phyloP scores from a whole-genome alignment of 805 yeast genomes.

The Torulaspora franciscae region DNA sequence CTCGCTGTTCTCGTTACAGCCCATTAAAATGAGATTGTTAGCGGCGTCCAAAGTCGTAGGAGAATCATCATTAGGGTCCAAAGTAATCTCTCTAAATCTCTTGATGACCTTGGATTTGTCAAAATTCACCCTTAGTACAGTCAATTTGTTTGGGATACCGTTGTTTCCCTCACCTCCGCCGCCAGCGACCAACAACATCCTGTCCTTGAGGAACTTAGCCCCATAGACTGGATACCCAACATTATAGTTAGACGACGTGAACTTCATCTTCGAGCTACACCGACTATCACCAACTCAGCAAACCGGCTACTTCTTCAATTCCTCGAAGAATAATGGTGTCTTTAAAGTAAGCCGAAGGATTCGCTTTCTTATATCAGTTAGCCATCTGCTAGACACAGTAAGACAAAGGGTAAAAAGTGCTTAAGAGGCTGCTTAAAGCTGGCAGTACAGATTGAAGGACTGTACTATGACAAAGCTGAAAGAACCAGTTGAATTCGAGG shows the following conservation, averaged over 20 bases:
- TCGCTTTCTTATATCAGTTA: neutral
- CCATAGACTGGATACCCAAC: slow-evolving; percentile 78
- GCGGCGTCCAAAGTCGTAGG: slow-evolving; percentile 72
- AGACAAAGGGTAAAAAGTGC: neutral
- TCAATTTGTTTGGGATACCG: slow-evolving; percentile 80
- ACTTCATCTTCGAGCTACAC: slow-evolving; percentile 21
- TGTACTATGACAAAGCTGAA: slow-evolving; percentile 3
- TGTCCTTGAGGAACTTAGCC: slow-evolving; percentile 59
- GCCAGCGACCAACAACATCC: slow-evolving; percentile 69
- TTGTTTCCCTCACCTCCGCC: slow-evolving; percentile 95
- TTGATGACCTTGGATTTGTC: slow-evolving; percentile 45
- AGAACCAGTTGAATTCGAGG: slow-evolving; percentile 1
- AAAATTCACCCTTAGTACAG: slow-evolving; percentile 57
- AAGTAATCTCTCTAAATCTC: slow-evolving; percentile 56
- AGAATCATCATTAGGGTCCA: slow-evolving; percentile 70
- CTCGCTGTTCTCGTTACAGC: slow-evolving; percentile 66
- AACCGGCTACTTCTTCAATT: neutral
- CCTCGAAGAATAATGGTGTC: neutral
- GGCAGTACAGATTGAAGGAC: neutral
- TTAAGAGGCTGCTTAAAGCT: neutral
- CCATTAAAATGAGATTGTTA: slow-evolving; percentile 52
- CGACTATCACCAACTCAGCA: neutral
- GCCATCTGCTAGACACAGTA: neutral
- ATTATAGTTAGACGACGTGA: slow-evolving; percentile 26
- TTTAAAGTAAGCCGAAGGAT: neutral